Evolutionary conservation across 768 basidiomycete genomes (phyloP).

Genomic region (Mycena chlorophos): DNA sequence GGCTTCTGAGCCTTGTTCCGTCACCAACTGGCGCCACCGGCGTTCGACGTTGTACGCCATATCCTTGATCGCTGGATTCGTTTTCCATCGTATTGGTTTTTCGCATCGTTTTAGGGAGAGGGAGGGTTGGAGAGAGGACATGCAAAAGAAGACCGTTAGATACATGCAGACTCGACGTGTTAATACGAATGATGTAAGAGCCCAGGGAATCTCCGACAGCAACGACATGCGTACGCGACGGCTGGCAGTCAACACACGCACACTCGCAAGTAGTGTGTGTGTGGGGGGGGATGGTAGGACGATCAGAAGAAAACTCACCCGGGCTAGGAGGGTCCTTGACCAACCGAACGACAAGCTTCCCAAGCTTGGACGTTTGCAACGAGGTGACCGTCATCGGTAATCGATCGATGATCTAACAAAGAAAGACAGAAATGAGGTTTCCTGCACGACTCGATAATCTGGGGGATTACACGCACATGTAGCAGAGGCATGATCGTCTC

Average conservation of each 20-base stretch:
- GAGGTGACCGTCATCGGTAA: constrained; percentile 72
- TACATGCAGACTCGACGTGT: constrained; percentile 48
- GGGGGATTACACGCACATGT: constrained; percentile 62
- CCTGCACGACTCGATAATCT: constrained; percentile 4
- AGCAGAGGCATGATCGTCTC: constrained; percentile 86
- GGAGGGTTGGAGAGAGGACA: constrained; percentile 40
- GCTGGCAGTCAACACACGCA: constrained; percentile 22
- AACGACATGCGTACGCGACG: constrained; percentile 3
- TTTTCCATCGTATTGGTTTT: constrained; percentile 7
- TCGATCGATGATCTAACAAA: constrained; percentile 74
- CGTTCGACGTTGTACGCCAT: constrained; percentile 87
- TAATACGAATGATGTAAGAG: constrained; percentile 37
- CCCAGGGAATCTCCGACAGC: constrained; percentile 17
- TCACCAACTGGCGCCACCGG: constrained; percentile 72
- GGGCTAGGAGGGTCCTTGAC: constrained; percentile 73
- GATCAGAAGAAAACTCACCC: constrained; percentile 68
- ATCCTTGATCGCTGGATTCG: constrained; percentile 79
- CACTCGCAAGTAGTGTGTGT: constrained; percentile 2
- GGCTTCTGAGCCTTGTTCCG: constrained; percentile 38
- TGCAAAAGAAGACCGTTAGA: constrained; percentile 57
- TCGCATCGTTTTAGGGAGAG: constrained; percentile 27
- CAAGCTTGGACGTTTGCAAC: constrained; percentile 71
- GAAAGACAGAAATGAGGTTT: constrained; percentile 10
- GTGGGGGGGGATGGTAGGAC: constrained; percentile 19
- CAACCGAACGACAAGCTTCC: constrained; percentile 76